phyloP scores from a whole-genome alignment of 352 stramenopile species.

The Phytophthora lateralis region DNA sequence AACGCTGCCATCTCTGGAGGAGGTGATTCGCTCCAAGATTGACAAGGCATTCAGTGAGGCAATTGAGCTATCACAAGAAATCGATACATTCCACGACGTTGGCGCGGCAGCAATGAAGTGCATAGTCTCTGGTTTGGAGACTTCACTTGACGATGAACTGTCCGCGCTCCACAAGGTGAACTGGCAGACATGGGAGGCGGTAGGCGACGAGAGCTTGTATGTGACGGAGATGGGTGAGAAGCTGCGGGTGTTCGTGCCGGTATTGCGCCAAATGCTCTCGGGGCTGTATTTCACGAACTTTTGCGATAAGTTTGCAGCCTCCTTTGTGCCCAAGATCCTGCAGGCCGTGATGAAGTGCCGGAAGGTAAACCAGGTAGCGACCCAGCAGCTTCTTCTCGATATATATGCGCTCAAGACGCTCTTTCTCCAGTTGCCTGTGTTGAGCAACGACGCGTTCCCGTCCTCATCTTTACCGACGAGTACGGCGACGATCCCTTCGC shows the following conservation, averaged over 20 bases:
- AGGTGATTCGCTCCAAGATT: constrained; percentile 97
- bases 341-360: constrained; percentile 90
- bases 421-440: constrained; percentile 93
- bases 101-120: constrained; percentile 94
- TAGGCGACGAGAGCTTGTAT: constrained; percentile 96
- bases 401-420: constrained; percentile 98
- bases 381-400: constrained; percentile 99
- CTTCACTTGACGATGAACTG: constrained; percentile 90
- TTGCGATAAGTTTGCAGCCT: constrained; percentile 97
- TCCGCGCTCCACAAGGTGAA: constrained; percentile 92
- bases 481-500: constrained; percentile 82
- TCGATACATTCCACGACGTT: constrained; percentile 96
- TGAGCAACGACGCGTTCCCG: constrained; percentile 62
- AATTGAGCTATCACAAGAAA: constrained; percentile 93
- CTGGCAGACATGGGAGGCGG: constrained; percentile 93
- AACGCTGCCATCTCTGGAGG: constrained; percentile 94
- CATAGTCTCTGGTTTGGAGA: constrained; percentile 93
- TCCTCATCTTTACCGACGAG: constrained; percentile 47
- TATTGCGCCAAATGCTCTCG: constrained; percentile 90
- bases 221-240: constrained; percentile 94
- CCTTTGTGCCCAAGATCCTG: constrained; percentile 92
- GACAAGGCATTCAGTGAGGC: constrained; percentile 92
- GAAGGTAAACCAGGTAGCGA: constrained; percentile 95
- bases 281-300: constrained; percentile 97
- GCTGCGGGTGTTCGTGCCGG: constrained; percentile 91